Conservation (phyloP, 257 asterid genomes). For the Catharanthus roseus region DNA sequence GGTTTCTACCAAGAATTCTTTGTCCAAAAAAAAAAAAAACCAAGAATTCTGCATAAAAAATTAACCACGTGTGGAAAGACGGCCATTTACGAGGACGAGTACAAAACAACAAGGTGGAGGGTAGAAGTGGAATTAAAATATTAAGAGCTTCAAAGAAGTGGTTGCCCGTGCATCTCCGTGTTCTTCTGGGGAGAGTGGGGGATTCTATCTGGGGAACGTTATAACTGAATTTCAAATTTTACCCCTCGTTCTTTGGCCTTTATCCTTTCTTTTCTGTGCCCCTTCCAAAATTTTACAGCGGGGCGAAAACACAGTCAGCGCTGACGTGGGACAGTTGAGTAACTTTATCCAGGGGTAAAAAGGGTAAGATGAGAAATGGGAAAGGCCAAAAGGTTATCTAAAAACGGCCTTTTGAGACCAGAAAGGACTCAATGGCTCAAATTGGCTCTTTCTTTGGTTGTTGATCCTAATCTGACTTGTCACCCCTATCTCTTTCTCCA, state of each 20-base stretch:
- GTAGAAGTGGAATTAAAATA: not conserved
- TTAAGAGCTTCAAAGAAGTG: not conserved
- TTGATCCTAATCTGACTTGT: slow-evolving; percentile 2
- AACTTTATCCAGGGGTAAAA: not conserved
- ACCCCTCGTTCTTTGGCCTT: not conserved
- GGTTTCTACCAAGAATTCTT: too few species aligned
- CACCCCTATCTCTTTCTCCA: slow-evolving; percentile 10
- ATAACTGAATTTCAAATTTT: not conserved
- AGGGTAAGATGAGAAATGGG: not conserved
- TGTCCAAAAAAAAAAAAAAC: too few species aligned
- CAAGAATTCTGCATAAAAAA: too few species aligned
- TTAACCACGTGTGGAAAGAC: too few species aligned
- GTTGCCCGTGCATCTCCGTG: not conserved
- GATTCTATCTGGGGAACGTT: not conserved
- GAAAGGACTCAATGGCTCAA: slow-evolving; percentile 7
- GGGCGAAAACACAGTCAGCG: not conserved
- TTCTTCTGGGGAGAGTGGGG: not conserved
- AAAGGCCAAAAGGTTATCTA: not conserved
- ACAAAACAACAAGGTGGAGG: not conserved
- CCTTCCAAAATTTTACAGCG: not conserved
- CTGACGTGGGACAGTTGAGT: not conserved
- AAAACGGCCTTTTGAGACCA: slow-evolving; percentile 21
- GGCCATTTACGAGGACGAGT: not conserved
- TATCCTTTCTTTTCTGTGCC: not conserved
- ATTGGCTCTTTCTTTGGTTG: not conserved